Evolutionary conservation across 2,329 filamentous ascomycete genomes (phyloP), one percentile per base, ranked within the genome.

Genomic region (Exophiala aquamarina): DNA sequence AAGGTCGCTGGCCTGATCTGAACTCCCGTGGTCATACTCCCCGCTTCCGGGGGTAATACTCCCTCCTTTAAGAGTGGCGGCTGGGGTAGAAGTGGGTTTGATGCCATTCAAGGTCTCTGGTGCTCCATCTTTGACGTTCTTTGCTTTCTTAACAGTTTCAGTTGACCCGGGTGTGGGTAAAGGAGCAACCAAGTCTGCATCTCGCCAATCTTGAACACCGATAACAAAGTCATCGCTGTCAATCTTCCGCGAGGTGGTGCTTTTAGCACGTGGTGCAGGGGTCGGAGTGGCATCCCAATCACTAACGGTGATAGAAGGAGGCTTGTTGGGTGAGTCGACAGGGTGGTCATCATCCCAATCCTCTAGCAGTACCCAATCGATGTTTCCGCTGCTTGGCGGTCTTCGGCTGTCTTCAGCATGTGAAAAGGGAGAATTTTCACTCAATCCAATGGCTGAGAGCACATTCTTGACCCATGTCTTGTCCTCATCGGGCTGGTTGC

Each of bases 141-240:
- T 51, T 3, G 41, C 35, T 29, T 47, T 47, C 21, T 26, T 36
- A 14, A 52, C 44, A 39, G 48, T 38, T n/a, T 41, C 34, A 4
- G 20, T 23, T 17, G 42, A 40, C 15, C 29, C 52, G 28, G 56
- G 49, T 11, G 52, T 50, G 9, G 44, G 41, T 33, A 55, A 66
- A 31, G 69, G 63, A 2, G 74, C 75, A 17, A 89, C 72, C 14
- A 89, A 70, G 63, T 89, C 87, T 4, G 87, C 85, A 63, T 93
- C 88, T 56, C 87, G 79, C 88, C 88, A 92, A 63, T 93, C 88
- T 56, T 93, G 86, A 10, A 90, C 82, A n/a, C 87, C 88, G 59
- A 92, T 91, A 35, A 87, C 77, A 63, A 91, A 92, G 47, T 77
- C 80, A 63, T 89, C 84, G 37, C 72, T 63, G 14, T 49, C 54